phyloP scores from a whole-genome alignment of 2,329 filamentous ascomycete species.

The Malbranchea cinnamomea region DNA sequence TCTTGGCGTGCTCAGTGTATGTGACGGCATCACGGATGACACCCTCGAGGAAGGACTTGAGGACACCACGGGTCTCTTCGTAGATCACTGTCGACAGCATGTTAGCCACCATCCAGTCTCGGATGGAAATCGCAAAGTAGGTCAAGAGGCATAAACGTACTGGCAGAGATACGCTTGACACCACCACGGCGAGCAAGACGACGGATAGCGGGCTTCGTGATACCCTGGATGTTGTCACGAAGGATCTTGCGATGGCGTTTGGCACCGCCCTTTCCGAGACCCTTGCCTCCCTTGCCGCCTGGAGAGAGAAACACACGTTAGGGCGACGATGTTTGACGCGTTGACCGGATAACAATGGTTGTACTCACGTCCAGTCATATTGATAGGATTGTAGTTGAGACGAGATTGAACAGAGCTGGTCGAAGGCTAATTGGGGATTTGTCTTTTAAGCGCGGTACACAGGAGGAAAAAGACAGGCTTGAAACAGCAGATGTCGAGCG shows the following conservation, averaged over 20 bases:
- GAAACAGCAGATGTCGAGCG: slow-evolving; percentile 13
- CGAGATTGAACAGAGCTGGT: slow-evolving; percentile 10
- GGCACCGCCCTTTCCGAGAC: slow-evolving; percentile 93
- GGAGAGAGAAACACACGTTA: slow-evolving; percentile 30
- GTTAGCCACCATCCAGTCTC: slow-evolving; percentile 1
- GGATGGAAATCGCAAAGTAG: not conserved
- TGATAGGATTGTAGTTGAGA: slow-evolving; percentile 23
- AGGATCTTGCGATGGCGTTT: slow-evolving; percentile 99
- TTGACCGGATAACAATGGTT: slow-evolving; percentile 5
- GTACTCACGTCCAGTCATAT: slow-evolving; percentile 45
- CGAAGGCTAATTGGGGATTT: too few relatives aligned
- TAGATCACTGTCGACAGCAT: slow-evolving; percentile 48
- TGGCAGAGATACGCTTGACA: slow-evolving; percentile 99
- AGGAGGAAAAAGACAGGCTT: slow-evolving; percentile 9
- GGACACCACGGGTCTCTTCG: slow-evolving; percentile 67
- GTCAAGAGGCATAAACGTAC: slow-evolving; percentile 35
- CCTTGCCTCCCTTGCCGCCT: slow-evolving; percentile 95
- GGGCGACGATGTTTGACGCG: slow-evolving; percentile 13
- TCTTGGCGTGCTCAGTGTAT: slow-evolving; percentile 72
- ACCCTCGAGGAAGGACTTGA: slow-evolving; percentile 72
- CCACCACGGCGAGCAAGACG: slow-evolving; percentile 97
- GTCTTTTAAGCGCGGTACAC: too few relatives aligned
- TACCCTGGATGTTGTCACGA: slow-evolving; percentile 98
- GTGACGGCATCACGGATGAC: slow-evolving; percentile 68
- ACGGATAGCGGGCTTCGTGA: slow-evolving; percentile 95